Evolutionary conservation across 2,329 filamentous ascomycete species (phyloP).

Genomic region (Fusarium fujikuroi): DNA sequence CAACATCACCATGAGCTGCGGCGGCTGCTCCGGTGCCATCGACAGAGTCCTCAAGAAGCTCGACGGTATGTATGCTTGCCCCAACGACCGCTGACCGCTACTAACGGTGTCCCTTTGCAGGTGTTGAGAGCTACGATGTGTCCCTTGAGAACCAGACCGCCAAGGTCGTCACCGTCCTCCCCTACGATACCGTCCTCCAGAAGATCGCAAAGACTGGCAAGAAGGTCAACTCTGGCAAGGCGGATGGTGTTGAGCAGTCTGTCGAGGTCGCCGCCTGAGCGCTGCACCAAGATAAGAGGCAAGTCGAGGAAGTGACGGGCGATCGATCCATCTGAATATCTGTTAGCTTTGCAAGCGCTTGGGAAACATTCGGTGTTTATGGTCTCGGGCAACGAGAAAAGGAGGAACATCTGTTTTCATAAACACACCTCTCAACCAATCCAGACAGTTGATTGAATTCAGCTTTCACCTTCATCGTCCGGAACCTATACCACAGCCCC

Average conservation of each 20-base stretch:
- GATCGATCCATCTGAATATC: slow-evolving; percentile 22
- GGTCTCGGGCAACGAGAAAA: slow-evolving; percentile 23
- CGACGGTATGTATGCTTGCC: slow-evolving; percentile 69
- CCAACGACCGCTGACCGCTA: background rate
- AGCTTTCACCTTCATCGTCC: background rate
- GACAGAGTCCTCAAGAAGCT: slow-evolving; percentile 93
- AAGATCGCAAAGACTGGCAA: slow-evolving; percentile 98
- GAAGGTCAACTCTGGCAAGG: slow-evolving; percentile 81
- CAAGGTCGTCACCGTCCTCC: slow-evolving; percentile 75
- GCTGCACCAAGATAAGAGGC: background rate
- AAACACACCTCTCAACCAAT: slow-evolving; percentile 21
- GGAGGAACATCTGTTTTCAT: slow-evolving; percentile 31
- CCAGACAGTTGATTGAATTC: background rate
- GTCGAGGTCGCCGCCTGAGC: slow-evolving; percentile 55
- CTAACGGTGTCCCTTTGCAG: slow-evolving; percentile 57
- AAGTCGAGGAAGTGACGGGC: slow-evolving; percentile 1
- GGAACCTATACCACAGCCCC: background rate
- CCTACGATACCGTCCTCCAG: slow-evolving; percentile 82
- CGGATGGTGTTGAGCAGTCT: slow-evolving; percentile 70
- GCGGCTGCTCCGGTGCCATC: slow-evolving; percentile 94
- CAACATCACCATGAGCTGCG: slow-evolving; percentile 92
- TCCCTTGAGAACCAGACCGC: slow-evolving; percentile 88
- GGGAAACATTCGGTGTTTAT: slow-evolving; percentile 36
- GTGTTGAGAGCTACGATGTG: slow-evolving; percentile 87
- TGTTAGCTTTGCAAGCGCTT: slow-evolving; percentile 34